Base-by-base conservation (phyloP, 257 asterid species). In the Fraxinus quadrangulata region DNA sequence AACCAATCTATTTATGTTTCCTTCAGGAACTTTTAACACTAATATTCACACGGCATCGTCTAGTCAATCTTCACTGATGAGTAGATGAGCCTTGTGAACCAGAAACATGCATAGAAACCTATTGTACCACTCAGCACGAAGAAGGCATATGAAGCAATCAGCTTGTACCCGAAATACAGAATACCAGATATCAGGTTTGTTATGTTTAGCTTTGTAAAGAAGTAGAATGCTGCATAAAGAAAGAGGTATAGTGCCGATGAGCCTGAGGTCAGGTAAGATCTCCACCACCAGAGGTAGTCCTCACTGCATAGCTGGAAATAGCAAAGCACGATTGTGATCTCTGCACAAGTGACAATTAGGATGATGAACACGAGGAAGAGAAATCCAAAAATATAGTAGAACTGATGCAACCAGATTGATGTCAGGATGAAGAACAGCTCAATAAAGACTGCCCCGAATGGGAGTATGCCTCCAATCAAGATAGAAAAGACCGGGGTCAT, bases 221-320 rank as follows among this genome's bases (percentile, higher is more conserved):
- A 93, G 86, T 91, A 93, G 84, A 93, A 90, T 33, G 89, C 94
- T 39, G 96, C 92, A 73, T 90, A 89, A 11, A 92, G 88, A 89
- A 92, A 91, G 49, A 91, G 93, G 82, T 92, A 91, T 75, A 91
- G 75, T 6, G 97, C 96, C 0, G 97, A 92, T 8, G 97, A 92
- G 4, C 96, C 97, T 9, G 97, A 85, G 12, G 97, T 92, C 68
- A 91, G 87, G 77, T 91, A 92, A 9, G 98, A 89, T 67, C 98
- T 89, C 98, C 98, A 93, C 98, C 97, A 93, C 98, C 98, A 93
- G 12, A 85, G 85, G 74, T 91, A 93, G 81, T 93, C 98, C 91
- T 93, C 98, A 34, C 98, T 91, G 86, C 98, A 93, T 68, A 93
- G 91, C 79, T 93, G 98, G 93, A 93, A 93, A 78, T 91, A 93